Base-by-base conservation (phyloP, 1,284 basidiomycete species). In the Ustilago sp. region DNA sequence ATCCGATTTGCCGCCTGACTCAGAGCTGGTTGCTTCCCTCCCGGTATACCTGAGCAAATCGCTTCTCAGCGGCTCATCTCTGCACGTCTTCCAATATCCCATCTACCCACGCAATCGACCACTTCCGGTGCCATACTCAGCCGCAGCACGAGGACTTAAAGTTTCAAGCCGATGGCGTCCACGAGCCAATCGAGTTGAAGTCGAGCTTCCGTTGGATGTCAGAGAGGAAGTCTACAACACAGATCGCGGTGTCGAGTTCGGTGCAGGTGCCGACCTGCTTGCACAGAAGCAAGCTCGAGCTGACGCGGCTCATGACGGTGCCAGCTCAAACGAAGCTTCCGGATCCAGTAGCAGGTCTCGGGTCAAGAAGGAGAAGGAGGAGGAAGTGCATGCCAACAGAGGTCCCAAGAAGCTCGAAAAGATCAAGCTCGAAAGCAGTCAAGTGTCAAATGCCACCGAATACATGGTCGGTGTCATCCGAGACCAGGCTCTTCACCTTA, bases 81-180 rank as follows among this genome's bases (percentile, higher is more conserved):
- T 85, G 0, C 75, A 83, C 54, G 57, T 85, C 19, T 84, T 85
- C 36, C 83, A 85, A 59, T 85, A 85, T 51, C 84, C 84, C 8
- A 80, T 83, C 58, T 83, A 81, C 47, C 77, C 77, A 35, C 74
- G 77, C 39, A 75, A 74, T n/a, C 56, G 67, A 12, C 80, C 84
- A 11, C 62, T 85, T 6, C 83, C 84, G 0, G 71, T 85, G 5
- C 84, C 83, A 1, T 69, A 77, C 47, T 80, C 77, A 13, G 82
- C 83, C 3, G 77, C 80, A 11, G 68, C 75, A n/a, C 74, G 83
- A 43, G 81, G 79, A 12, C 70, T 82, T 41, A 65, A 65, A 17
- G 76, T 80, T 1, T 74, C 79, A 9, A 80, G 77, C 52, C 80
- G 84, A 54, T 84, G 80, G 81, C 67, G 82, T 32, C 82, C 83